Evolutionary conservation across 164 flowering plant species (phyloP), one percentile per base, ranked within the genome.

Genomic region (Pachysandra terminalis): DNA sequence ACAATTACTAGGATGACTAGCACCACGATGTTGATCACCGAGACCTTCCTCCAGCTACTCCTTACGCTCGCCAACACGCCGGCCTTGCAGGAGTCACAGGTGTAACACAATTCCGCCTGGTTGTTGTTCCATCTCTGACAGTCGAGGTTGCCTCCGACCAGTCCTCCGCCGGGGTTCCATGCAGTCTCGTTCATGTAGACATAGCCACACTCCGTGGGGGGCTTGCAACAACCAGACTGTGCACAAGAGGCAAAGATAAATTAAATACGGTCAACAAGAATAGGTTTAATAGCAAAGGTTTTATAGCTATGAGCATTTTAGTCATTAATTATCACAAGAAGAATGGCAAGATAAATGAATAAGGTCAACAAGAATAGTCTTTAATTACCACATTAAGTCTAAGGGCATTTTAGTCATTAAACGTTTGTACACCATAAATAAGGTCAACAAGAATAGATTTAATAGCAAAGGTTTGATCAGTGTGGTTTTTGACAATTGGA

Each of bases 151-250:
- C 19, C 60, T 4, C 68, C 77, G 16, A 52, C 67, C 22, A 65
- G 13, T n/a, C 84, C 90, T 5, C 77, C 81, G 15, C 79, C 81
- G 0, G 72, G 32, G 58, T 24, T 64, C 98, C 98, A 95, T 0
- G 41, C 16, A 0, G 98, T 95, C 86, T 91, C 97, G 70, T 86
- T 90, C 51, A 53, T 52, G 63, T 87, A 90, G 2, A 51, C 51
- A 65, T 48, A 87, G 9, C 90, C 91, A 60, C 98, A 95, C 9
- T 80, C 89, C 10, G 96, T 80, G 0, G 90, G 98, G 23, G 97
- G 98, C 79, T 95, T 95, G 86, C 97, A 95, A 68, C 98, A 95
- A 10, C 98, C 97, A 7, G 98, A 95, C 98, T 91, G 71, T 72
- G 77, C 17, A 45, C 4, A 45, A 45, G 51, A 15, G 17, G 51